phyloP scores from a whole-genome alignment of 192 early-diverging fungal species.

The Podila clonocystis region DNA sequence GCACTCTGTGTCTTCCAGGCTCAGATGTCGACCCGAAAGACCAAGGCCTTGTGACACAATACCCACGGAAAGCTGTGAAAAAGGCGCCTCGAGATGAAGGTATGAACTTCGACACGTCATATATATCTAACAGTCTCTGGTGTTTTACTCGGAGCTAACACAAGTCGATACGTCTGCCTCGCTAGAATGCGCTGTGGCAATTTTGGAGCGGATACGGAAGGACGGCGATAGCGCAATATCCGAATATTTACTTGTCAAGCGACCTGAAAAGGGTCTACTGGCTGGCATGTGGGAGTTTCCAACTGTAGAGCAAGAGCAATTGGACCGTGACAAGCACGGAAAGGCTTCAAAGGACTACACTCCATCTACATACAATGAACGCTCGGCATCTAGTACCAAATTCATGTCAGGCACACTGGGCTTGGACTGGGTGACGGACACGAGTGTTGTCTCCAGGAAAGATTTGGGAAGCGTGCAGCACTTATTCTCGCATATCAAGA shows the following conservation, averaged over 20 bases:
- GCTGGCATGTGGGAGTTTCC: slow-evolving; percentile 86
- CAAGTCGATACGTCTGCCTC: not conserved
- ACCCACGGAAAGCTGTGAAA: slow-evolving; percentile 66
- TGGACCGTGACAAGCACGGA: slow-evolving; percentile 3
- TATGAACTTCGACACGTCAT: slow-evolving; percentile 3
- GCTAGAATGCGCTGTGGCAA: slow-evolving; percentile 65
- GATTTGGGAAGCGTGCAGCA: slow-evolving; percentile 67
- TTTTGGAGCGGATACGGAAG: slow-evolving; percentile 52
- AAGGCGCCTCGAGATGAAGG: slow-evolving; percentile 72
- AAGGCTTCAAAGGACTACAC: slow-evolving; percentile 9
- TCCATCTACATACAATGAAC: slow-evolving; percentile 23
- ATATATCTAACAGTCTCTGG: not conserved
- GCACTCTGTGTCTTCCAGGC: slow-evolving; percentile 44
- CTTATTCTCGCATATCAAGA: slow-evolving; percentile 76
- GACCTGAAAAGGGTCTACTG: slow-evolving; percentile 68
- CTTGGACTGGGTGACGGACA: slow-evolving; percentile 3
- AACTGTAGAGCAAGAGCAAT: slow-evolving; percentile 49
- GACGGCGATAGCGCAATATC: slow-evolving; percentile 16
- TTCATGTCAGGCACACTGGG: slow-evolving; percentile 15
- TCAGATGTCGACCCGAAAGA: slow-evolving; percentile 28
- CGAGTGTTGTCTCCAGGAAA: slow-evolving; percentile 24
- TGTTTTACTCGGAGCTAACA: too few relatives aligned
- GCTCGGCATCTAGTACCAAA: slow-evolving; percentile 21
- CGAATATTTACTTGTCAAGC: slow-evolving; percentile 63
- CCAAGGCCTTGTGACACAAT: slow-evolving; percentile 48